Base-by-base conservation (phyloP, 2,329 filamentous ascomycete genomes). In the Aspergillus terreus region DNA sequence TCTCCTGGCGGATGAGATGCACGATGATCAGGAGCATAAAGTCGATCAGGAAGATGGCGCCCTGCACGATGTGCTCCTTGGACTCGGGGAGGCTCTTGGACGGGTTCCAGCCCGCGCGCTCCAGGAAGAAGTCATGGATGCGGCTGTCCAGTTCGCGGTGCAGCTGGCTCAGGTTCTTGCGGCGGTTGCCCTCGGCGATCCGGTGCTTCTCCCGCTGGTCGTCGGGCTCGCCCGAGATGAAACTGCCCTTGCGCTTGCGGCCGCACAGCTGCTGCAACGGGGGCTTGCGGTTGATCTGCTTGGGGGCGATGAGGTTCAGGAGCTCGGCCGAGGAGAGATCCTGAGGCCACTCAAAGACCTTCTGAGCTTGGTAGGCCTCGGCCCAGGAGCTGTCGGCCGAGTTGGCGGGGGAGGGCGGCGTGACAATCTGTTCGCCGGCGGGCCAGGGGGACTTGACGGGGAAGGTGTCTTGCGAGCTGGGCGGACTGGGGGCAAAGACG, bases 41-140 rank as follows among this genome's bases (percentile, higher is more conserved):
- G 52, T 72, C 70, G 40, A 72, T 66, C 12, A 71, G 59, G 46
- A 65, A 68, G 48, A 72, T 66, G 4, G 70, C 66, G 6, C 64
- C 69, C 56, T 71, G 67, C 11, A 71, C 67, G 17, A 71, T 71
- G 52, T 72, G 69, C 50, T 72, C 69, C 58, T 72, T 72, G n/a
- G 70, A 73, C 38, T 72, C 66, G 3, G 66, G 66, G 38, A 71
- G 58, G 54, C 65, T 71, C 54, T 72, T 71, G 33, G 66, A 63
- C 17, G 64, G 66, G 44, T 73, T 72, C 69, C 71, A 73, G 36
- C 71, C 69, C 14, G 71, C 71, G 14, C 63, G 62, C 54, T 71
- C 66, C 6, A 72, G 62, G 55, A 71, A 72, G 55, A 65, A 70
- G 52, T 71, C 67, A 45, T 70, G 67, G 33, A 72, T 64, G 3